Base-by-base conservation (phyloP, 768 basidiomycete genomes). In the Ramaria rubella region DNA sequence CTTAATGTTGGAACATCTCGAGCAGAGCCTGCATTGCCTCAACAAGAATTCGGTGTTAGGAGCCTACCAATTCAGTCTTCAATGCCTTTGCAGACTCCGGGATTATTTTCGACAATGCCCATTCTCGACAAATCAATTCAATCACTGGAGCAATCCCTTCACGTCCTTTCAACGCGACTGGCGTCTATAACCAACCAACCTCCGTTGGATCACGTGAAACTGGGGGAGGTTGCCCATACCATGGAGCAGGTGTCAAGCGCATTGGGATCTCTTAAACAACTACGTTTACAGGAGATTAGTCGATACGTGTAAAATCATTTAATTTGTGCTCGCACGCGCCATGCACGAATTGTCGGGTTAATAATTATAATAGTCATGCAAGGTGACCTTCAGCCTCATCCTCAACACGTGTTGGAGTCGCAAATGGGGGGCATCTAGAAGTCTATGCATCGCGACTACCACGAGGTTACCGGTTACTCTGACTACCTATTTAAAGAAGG, bases 231-330 rank as follows among this genome's bases (percentile, higher is more conserved):
- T 15, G 85, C 87, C n/a, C 86, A 88, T 60, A 79, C 85, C 1
- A 84, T 90, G 29, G 68, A 71, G 42, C 87, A 86, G 65, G 80
- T 86, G 7, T 74, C 80, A 1, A 76, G 79, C 57, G 86, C 87
- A 5, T 70, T 89, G 59, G 69, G 71, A 8, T 77, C 85, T 57
- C 77, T 87, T 52, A 80, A 77, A 57, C 75, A 81, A 54, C 69
- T 87, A 52, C 80, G 40, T 26, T 40, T 30, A 19, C 40, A 49
- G 34, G 38, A 60, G 34, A 31, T 15, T n/a, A 52, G 38, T 48
- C 17, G 7, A 24, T 26, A 27, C 7, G n/a, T 42, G 23, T n/a
- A 42, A 60, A 44, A 31, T 15, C 14, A 52, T 27, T 48, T 15
- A 5, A 24, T 26, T 19, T 14, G n/a, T 42, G 23, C n/a, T n/a